A percentile compares a stretch with the other conserved stretches of the same genome.
Evolutionary conservation across 805 yeast genomes (phyloP).

Genomic region (Candida alai): DNA sequence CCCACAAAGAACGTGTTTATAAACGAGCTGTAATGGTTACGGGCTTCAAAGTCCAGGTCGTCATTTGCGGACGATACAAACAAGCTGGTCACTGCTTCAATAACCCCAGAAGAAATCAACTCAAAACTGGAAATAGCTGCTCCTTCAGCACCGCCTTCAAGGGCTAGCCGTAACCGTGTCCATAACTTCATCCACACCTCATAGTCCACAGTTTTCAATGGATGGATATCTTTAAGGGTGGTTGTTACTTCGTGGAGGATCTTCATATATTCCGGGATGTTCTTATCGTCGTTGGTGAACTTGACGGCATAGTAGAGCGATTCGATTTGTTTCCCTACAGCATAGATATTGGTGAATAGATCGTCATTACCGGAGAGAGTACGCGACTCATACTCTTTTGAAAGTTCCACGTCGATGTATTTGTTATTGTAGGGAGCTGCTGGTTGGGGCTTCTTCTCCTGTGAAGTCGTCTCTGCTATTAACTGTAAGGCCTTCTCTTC

Average conservation of each 20-base stretch:
- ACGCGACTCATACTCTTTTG: constrained; percentile 22
- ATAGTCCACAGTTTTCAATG: constrained; percentile 14
- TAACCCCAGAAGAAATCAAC: constrained; percentile 63
- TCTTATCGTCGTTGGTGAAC: constrained; percentile 12
- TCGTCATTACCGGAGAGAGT: constrained; percentile 11
- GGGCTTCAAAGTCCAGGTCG: constrained; percentile 20
- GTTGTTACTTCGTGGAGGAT: constrained; percentile 13
- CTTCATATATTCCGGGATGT: constrained; percentile 15
- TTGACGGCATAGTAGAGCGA: constrained; percentile 21
- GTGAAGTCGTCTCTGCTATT: too few relatives aligned
- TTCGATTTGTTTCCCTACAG: constrained; percentile 22
- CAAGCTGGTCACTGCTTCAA: constrained; percentile 37
- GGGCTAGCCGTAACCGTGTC: constrained; percentile 16
- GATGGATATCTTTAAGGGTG: constrained; percentile 8
- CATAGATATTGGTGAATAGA: constrained; percentile 14
- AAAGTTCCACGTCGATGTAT: constrained; percentile 28
- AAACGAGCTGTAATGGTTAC: constrained; percentile 44
- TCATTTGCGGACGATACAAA: constrained; percentile 23
- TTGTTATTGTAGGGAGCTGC: constrained; percentile 17
- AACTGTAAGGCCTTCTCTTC: constrained; percentile 8
- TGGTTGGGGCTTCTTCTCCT: too few relatives aligned
- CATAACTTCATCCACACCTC: constrained; percentile 37
- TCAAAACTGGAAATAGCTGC: constrained; percentile 65
- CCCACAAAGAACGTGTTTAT: constrained; percentile 32
- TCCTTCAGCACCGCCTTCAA: constrained; percentile 13